Conservation (phyloP, 495 filamentous ascomycete species). For the Podospora didyma region DNA sequence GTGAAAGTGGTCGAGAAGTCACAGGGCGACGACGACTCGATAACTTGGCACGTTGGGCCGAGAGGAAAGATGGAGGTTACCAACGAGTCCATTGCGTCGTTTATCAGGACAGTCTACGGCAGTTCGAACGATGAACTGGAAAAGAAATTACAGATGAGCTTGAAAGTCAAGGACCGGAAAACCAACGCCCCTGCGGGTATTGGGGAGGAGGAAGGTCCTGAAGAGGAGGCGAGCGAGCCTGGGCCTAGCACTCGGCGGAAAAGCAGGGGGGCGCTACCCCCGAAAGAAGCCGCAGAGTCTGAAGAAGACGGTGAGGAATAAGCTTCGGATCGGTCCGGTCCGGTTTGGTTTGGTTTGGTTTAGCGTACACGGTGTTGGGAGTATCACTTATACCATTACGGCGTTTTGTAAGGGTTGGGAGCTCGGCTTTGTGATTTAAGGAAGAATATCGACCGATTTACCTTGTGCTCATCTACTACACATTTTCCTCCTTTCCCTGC, state of each 20-base stretch:
- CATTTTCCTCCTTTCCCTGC: too few relatives aligned
- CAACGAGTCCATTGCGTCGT: constrained; percentile 60
- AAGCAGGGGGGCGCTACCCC: not conserved
- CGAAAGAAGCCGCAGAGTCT: too few relatives aligned
- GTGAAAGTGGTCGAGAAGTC: constrained; percentile 61
- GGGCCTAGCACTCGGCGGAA: not conserved
- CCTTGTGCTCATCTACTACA: too few relatives aligned
- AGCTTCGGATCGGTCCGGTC: too few relatives aligned
- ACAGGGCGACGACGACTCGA: constrained; percentile 61
- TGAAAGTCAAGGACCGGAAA: constrained; percentile 43
- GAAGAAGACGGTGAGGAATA: too few relatives aligned
- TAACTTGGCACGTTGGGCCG: constrained; percentile 76
- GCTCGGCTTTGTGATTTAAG: too few relatives aligned
- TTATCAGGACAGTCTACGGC: constrained; percentile 62
- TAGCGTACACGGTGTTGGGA: too few relatives aligned
- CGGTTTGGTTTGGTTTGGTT: too few relatives aligned
- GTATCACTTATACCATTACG: too few relatives aligned
- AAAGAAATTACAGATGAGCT: constrained; percentile 48
- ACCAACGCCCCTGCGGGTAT: constrained; percentile 12
- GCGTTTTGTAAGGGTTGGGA: too few relatives aligned
- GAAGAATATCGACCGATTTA: too few relatives aligned
- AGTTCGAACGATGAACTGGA: constrained; percentile 47
- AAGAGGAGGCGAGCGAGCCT: not conserved
- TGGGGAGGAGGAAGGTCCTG: constrained; percentile 13
- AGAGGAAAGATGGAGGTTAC: constrained; percentile 85